phyloP scores from a whole-genome alignment of 768 basidiomycete genomes.

The Tricholomella constricta region DNA sequence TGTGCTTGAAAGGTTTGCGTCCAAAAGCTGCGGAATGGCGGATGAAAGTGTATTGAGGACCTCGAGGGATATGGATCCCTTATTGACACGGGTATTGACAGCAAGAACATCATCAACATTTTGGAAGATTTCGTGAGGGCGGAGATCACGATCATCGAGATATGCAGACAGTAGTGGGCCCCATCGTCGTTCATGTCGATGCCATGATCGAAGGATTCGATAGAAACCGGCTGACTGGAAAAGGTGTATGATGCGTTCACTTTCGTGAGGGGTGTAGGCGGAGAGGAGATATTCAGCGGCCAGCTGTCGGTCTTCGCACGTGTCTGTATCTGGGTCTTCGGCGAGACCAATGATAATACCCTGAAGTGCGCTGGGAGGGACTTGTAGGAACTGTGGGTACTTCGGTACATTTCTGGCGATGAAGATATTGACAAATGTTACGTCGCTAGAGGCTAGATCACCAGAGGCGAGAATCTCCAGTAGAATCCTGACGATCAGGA shows the following conservation, averaged over 20 bases:
- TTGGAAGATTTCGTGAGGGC: constrained; percentile 61
- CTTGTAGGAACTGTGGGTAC: constrained; percentile 83
- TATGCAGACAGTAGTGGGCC: constrained; percentile 70
- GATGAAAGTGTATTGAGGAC: constrained; percentile 54
- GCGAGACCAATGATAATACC: constrained; percentile 78
- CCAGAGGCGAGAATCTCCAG: constrained; percentile 71
- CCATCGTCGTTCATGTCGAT: constrained; percentile 79
- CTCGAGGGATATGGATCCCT: constrained; percentile 55
- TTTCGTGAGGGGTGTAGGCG: constrained; percentile 82
- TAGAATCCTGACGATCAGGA: constrained; percentile 81
- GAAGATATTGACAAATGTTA: constrained; percentile 92
- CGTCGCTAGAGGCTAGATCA: constrained; percentile 59
- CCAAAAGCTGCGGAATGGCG: constrained; percentile 66
- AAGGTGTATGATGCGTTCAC: constrained; percentile 60
- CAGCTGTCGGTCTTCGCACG: constrained; percentile 91
- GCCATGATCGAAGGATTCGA: constrained; percentile 83
- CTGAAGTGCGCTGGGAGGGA: constrained; percentile 70
- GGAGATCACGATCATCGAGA: constrained; percentile 70
- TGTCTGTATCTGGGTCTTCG: constrained; percentile 70
- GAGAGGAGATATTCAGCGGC: constrained; percentile 95
- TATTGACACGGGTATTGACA: constrained; percentile 45
- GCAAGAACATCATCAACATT: constrained; percentile 64
- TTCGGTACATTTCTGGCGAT: constrained; percentile 96
- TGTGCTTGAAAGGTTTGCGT: constrained; percentile 61
- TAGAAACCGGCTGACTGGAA: constrained; percentile 89